Conservation (phyloP, 306 rosid species). For the Pyrus betulifolia region DNA sequence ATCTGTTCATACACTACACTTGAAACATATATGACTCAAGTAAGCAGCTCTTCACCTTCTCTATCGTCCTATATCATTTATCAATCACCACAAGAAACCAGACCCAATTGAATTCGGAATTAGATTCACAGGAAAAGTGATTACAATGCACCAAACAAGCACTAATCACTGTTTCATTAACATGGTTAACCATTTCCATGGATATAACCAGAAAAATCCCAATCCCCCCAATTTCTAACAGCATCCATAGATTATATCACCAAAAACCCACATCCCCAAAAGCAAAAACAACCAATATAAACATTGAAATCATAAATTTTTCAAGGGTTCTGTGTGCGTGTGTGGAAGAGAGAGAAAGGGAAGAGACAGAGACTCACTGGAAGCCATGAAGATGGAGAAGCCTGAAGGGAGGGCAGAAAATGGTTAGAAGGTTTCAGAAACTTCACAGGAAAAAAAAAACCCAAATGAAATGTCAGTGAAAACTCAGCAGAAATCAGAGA, state of each 20-base stretch:
- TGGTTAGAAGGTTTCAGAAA: neutral
- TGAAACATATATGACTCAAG: neutral
- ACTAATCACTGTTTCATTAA: neutral
- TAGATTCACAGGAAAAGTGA: neutral
- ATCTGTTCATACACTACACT: neutral
- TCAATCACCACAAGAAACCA: neutral
- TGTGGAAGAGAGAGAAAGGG: neutral
- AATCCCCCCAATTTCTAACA: neutral
- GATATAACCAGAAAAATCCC: neutral
- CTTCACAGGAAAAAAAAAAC: neutral
- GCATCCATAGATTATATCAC: neutral
- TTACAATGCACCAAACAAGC: neutral
- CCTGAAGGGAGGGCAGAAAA: neutral
- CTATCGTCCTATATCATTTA: neutral
- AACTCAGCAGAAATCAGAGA: neutral
- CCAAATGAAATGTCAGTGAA: neutral
- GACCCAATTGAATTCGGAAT: neutral
- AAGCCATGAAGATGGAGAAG: constrained; percentile 42
- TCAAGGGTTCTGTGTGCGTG: neutral
- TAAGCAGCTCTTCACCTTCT: neutral
- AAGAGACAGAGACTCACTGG: constrained; percentile 45
- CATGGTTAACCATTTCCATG: neutral
- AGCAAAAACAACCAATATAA: neutral
- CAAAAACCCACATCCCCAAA: neutral
- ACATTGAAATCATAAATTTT: neutral